These are phyloP conservation scores for Cryphonectria japonica DNA, from an alignment of 2,329 filamentous ascomycete genomes.

Conservation along the genomic window DNA sequence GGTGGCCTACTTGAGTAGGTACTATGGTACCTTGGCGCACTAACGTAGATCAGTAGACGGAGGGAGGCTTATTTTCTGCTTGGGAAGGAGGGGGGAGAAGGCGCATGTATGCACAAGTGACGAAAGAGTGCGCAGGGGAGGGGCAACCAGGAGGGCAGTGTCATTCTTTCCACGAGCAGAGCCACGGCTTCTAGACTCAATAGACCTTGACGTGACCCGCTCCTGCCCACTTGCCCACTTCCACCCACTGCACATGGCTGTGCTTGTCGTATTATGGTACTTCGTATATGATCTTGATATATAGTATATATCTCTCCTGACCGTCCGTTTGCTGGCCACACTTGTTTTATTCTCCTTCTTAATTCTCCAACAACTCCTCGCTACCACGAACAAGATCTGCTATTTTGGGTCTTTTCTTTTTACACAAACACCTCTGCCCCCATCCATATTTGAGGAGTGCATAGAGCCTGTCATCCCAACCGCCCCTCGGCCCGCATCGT, in stretches of 20 bases:
- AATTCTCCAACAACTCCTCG: neutral
- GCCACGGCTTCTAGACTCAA: slow-evolving; percentile 7
- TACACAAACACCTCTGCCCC: neutral
- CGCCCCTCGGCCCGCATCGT: slow-evolving; percentile 1
- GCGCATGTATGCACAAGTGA: slow-evolving; percentile 27
- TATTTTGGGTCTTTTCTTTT: neutral
- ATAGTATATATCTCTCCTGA: neutral
- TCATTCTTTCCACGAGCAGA: slow-evolving; percentile 24
- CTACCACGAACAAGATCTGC: neutral
- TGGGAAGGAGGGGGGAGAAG: slow-evolving; percentile 2
- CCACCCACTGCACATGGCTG: neutral
- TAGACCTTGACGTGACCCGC: neutral
- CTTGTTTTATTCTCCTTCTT: neutral
- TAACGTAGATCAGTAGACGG: neutral
- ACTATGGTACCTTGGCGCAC: neutral
- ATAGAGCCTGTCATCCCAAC: neutral
- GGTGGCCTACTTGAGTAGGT: neutral
- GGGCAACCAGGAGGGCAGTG: slow-evolving; percentile 24
- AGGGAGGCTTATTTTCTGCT: neutral
- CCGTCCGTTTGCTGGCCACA: too few relatives aligned
- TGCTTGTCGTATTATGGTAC: too few relatives aligned
- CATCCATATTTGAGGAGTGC: neutral
- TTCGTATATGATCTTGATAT: neutral
- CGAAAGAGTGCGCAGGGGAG: slow-evolving; percentile 10
- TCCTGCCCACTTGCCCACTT: neutral